Conservation (phyloP, 345 rosid genomes). For the Eucalyptus tenuipes region DNA sequence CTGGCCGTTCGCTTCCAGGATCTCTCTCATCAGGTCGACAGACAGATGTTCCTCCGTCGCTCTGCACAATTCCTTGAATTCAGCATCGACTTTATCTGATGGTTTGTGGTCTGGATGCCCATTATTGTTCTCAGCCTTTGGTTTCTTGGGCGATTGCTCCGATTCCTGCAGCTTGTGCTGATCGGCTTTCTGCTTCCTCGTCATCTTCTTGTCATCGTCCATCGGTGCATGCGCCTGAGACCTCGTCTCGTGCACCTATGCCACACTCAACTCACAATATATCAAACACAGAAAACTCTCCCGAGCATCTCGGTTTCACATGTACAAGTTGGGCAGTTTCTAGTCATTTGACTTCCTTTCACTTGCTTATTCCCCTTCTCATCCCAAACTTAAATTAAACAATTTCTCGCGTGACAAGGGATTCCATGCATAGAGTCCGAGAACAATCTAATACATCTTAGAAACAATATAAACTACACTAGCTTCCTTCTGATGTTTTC, state of each 20-base stretch:
- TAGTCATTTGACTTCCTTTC: neutral
- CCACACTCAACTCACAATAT: neutral
- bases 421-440: neutral
- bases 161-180: conserved; percentile 39
- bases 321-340: neutral
- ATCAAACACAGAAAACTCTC: neutral
- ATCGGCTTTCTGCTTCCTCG: conserved; percentile 83
- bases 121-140: conserved; percentile 25
- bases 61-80: conserved; percentile 46
- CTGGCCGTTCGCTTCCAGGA: conserved; percentile 45
- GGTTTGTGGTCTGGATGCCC: conserved; percentile 8
- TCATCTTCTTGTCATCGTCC: conserved; percentile 52
- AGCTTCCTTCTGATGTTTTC: neutral
- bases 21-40: conserved; percentile 45
- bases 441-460: neutral
- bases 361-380: neutral
- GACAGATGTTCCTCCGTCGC: conserved; percentile 39
- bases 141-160: conserved; percentile 53
- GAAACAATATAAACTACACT: neutral
- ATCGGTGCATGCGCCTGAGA: conserved; percentile 27
- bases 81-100: conserved; percentile 5
- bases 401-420: neutral
- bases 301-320: neutral
- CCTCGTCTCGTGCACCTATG: conserved; percentile 64
- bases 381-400: neutral